phyloP scores from a whole-genome alignment of 1,139 yeast genomes.

The Hanseniaspora uvarum region DNA sequence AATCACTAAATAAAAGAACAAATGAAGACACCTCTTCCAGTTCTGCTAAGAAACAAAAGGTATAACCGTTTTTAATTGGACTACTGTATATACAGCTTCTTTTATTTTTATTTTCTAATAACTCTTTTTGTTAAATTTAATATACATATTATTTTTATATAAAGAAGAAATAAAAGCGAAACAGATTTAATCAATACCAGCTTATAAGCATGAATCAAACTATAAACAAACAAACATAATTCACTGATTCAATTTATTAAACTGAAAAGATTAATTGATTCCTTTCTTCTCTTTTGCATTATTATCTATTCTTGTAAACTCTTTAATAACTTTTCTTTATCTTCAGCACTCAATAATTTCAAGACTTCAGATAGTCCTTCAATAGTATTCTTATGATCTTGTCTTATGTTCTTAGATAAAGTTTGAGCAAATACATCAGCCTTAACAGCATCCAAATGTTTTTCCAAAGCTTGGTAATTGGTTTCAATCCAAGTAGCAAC shows the following conservation, averaged over 20 bases:
- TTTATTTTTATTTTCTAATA: background rate
- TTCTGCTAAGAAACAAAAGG: constrained; percentile 7
- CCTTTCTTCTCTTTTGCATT: background rate
- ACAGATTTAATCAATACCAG: background rate
- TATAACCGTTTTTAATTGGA: background rate
- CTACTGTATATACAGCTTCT: background rate
- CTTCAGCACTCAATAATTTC: constrained; percentile 48
- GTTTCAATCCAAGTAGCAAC: constrained; percentile 83
- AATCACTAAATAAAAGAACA: background rate
- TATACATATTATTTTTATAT: background rate
- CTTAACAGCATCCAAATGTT: constrained; percentile 54
- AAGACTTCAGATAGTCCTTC: constrained; percentile 54
- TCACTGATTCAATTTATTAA: background rate
- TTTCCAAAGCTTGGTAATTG: constrained; percentile 54
- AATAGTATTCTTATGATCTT: constrained; percentile 46
- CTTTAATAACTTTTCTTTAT: constrained; percentile 41
- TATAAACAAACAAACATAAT: constrained; percentile 4
- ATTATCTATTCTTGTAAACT: constrained; percentile 24
- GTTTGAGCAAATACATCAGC: constrained; percentile 53
- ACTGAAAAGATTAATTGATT: background rate
- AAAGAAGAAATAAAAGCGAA: background rate
- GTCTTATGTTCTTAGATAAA: constrained; percentile 49
- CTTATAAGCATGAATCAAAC: background rate
- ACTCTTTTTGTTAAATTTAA: background rate
- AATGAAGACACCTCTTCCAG: background rate